Conservation (phyloP, 805 yeast species). For the Ogataea chonburiensis region DNA sequence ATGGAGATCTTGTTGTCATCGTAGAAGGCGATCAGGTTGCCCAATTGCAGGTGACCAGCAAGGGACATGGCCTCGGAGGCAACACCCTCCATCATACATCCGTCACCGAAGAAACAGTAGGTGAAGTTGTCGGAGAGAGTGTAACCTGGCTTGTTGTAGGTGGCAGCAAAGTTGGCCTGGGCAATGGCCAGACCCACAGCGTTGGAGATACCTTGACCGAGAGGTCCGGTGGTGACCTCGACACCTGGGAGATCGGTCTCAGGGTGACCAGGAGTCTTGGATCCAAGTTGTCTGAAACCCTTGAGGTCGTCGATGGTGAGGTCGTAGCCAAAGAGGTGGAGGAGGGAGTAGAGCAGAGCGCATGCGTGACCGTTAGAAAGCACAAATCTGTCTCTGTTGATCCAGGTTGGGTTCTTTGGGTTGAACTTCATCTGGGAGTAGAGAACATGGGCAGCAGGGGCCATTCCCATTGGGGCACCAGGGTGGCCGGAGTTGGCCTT, state of each 20-base stretch:
- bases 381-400: conserved; percentile 93
- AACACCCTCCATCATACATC: conserved; percentile 98
- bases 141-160: conserved; percentile 85
- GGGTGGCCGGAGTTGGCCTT: conserved; percentile 97
- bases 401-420: conserved; percentile 90
- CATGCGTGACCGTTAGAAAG: conserved; percentile 96
- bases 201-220: conserved; percentile 96
- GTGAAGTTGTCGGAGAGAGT: conserved; percentile 72
- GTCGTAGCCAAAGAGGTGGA: conserved; percentile 84
- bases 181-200: conserved; percentile 98
- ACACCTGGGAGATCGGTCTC: conserved; percentile 88
- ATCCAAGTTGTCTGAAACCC: conserved; percentile 83
- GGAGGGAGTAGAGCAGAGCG: conserved; percentile 80
- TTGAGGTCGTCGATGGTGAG: conserved; percentile 81
- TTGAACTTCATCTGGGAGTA: conserved; percentile 80
- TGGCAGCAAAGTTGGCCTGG: conserved; percentile 87
- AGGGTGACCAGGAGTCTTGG: conserved; percentile 98
- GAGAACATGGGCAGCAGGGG: conserved; percentile 90
- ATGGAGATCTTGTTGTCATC: conserved; percentile 97
- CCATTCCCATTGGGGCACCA: conserved; percentile 98
- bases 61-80: conserved; percentile 90
- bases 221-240: conserved; percentile 97
- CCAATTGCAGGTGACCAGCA: conserved; percentile 94
- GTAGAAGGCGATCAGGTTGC: conserved; percentile 91
- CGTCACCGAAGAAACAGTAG: conserved; percentile 88